A percentile compares a stretch with the other conserved stretches of the same genome.
Conservation (phyloP, 768 basidiomycete species). For the Russula sp. region DNA sequence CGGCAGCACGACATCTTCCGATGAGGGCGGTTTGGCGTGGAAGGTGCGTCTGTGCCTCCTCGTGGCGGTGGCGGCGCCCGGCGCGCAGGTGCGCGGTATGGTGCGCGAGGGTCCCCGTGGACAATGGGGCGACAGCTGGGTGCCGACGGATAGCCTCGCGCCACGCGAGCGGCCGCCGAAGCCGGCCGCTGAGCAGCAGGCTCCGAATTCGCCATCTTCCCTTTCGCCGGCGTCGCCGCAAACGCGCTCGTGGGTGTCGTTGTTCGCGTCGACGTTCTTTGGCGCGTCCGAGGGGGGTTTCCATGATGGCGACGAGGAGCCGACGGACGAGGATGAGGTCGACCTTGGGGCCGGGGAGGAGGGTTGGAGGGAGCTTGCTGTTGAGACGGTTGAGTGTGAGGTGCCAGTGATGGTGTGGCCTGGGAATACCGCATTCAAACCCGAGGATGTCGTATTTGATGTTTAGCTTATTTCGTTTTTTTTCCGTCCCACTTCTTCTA, state of each 20-base stretch:
- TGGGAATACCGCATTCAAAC: constrained; percentile 81
- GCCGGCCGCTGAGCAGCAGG: constrained; percentile 8
- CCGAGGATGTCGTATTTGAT: constrained; percentile 71
- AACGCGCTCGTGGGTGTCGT: constrained; percentile 36
- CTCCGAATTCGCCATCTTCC: neutral
- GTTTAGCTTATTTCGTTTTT: constrained; percentile 33
- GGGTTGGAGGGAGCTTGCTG: constrained; percentile 57
- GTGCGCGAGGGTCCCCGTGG: constrained; percentile 51
- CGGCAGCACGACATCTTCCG: constrained; percentile 17
- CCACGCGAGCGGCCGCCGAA: constrained; percentile 44
- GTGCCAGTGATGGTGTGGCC: constrained; percentile 86
- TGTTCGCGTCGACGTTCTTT: constrained; percentile 35
- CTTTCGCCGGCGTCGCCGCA: neutral
- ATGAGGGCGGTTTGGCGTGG: constrained; percentile 79
- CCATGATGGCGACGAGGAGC: constrained; percentile 50
- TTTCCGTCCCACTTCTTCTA: neutral
- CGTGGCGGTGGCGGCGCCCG: constrained; percentile 58
- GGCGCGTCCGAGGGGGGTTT: constrained; percentile 41
- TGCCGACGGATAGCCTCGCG: constrained; percentile 47
- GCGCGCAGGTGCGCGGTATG: constrained; percentile 44
- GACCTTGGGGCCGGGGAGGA: constrained; percentile 28
- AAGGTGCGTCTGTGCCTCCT: constrained; percentile 78
- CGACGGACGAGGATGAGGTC: constrained; percentile 27
- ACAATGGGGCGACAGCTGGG: constrained; percentile 68
- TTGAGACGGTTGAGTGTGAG: constrained; percentile 92